phyloP scores from a whole-genome alignment of 192 early-diverging fungal species.

The Podila horticola region DNA sequence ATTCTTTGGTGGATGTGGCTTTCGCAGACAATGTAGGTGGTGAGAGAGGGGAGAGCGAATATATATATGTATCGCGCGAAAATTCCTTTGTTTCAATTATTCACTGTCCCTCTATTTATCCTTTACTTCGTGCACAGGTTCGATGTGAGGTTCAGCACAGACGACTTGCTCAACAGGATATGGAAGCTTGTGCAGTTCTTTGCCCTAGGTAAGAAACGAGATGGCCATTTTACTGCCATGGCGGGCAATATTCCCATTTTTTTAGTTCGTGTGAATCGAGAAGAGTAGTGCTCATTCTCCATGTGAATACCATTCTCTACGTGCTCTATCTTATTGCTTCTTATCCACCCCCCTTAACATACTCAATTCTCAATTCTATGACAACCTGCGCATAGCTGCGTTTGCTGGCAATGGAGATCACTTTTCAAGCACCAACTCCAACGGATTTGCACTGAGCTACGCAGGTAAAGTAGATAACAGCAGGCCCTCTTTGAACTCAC shows the following conservation, averaged over 20 bases:
- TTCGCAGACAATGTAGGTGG: conserved; percentile 52
- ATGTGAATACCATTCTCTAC: neutral
- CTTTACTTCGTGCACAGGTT: conserved; percentile 11
- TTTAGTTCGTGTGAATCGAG: too few relatives aligned
- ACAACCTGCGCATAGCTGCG: conserved; percentile 5
- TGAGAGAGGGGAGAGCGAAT: neutral
- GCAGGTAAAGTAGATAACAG: conserved; percentile 11
- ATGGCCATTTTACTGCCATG: neutral
- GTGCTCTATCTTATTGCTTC: too few relatives aligned
- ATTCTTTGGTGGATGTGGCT: conserved; percentile 63
- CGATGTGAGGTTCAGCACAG: conserved; percentile 43
- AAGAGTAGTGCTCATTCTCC: neutral
- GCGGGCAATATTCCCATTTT: neutral
- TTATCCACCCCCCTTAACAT: neutral
- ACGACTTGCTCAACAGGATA: conserved; percentile 42
- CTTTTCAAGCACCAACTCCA: conserved; percentile 37
- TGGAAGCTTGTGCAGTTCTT: conserved; percentile 44
- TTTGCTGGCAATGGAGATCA: conserved; percentile 41
- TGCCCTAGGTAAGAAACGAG: conserved; percentile 15
- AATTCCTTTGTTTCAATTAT: too few relatives aligned
- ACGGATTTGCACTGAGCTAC: conserved; percentile 38
- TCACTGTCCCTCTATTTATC: neutral
- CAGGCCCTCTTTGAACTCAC: too few relatives aligned
- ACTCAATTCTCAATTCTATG: too few relatives aligned
- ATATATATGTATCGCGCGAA: neutral